These are phyloP conservation scores for Ceratobasidium sp. DNA, from an alignment of 1,284 basidiomycete species.

Conservation along the genomic window DNA sequence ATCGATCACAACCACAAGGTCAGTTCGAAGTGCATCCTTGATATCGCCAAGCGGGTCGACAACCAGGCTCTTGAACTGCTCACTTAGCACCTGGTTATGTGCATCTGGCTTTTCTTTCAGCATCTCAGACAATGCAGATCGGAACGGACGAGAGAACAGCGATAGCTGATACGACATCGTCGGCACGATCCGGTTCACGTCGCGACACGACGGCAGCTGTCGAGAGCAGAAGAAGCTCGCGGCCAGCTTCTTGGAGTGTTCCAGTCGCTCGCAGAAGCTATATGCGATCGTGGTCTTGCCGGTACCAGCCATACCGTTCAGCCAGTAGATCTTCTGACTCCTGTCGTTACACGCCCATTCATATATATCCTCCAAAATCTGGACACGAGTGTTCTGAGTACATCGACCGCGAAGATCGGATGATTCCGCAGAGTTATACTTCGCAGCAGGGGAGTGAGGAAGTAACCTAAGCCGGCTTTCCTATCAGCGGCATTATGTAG, in stretches of 20 bases:
- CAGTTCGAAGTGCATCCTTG: neutral
- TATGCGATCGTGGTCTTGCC: constrained; percentile 28
- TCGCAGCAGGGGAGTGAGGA: neutral
- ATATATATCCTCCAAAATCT: neutral
- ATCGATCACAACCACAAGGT: neutral
- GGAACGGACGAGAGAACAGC: too few relatives aligned
- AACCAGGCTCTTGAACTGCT: neutral
- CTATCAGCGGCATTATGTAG: neutral
- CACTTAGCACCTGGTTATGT: neutral
- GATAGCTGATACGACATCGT: too few relatives aligned
- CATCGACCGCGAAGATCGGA: neutral
- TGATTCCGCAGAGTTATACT: constrained; percentile 18
- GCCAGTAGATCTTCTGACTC: neutral
- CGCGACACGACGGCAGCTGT: constrained; percentile 14
- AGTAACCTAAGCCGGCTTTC: neutral
- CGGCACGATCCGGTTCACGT: neutral
- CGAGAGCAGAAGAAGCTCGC: constrained; percentile 37
- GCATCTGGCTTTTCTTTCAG: neutral
- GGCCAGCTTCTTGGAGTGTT: neutral
- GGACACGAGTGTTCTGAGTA: neutral
- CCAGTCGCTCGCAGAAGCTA: constrained; percentile 8
- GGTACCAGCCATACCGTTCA: neutral
- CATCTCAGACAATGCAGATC: neutral
- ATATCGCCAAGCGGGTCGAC: neutral
- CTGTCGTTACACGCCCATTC: neutral